These are phyloP conservation scores for Lanzia echinophila DNA, from an alignment of 2,329 filamentous ascomycete genomes.

Conservation along the genomic window DNA sequence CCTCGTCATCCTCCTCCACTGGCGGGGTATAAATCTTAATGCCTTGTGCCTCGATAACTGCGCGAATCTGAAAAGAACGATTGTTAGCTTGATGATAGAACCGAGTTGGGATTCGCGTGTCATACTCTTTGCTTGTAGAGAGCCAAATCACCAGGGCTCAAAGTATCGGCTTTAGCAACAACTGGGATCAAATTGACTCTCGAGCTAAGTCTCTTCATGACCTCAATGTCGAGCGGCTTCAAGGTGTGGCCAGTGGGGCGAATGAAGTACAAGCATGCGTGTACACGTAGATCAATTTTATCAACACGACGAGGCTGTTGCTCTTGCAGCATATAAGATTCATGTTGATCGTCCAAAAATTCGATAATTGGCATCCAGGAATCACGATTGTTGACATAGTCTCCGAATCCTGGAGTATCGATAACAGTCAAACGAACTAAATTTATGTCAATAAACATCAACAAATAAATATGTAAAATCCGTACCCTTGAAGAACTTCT, in stretches of 20 bases:
- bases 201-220: conserved; percentile 98
- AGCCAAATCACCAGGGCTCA: conserved; percentile 84
- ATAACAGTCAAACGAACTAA: conserved; percentile 96
- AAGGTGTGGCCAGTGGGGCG: conserved; percentile 95
- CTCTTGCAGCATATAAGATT: conserved; percentile 99
- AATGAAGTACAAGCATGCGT: conserved; percentile 98
- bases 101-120: conserved; percentile 15
- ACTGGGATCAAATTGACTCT: conserved; percentile 98
- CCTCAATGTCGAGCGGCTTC: conserved; percentile 98
- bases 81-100: conserved; percentile 25
- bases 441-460: conserved; percentile 17
- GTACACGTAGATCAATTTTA: conserved; percentile 98
- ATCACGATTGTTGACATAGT: conserved; percentile 99
- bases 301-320: conserved; percentile 96
- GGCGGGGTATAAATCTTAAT: conserved; percentile 99
- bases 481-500: conserved; percentile 99
- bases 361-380: conserved; percentile 99
- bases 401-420: conserved; percentile 96
- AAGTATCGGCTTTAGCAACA: conserved; percentile 95
- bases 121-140: conserved; percentile 93
- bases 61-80: conserved; percentile 60
- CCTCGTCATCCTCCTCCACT: conserved; percentile 95
- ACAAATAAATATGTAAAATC: too few species aligned
- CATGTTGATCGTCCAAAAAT: conserved; percentile 99
- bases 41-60: conserved; percentile 94